Conservation (phyloP, 2,329 filamentous ascomycete species). For the Arthroderma sp. region DNA sequence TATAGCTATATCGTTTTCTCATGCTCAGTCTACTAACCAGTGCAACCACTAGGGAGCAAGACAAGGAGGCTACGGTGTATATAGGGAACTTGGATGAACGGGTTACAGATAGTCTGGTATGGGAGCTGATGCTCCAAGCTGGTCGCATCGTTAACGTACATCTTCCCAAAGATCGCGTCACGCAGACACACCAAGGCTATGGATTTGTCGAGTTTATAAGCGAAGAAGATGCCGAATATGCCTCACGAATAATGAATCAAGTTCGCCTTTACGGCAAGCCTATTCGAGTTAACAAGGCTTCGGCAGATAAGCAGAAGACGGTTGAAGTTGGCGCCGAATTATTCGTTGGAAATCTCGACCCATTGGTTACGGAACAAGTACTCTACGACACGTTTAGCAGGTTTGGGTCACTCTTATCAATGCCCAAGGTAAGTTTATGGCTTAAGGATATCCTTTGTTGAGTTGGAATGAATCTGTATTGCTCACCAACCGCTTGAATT, state of each 20-base stretch:
- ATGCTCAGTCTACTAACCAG: no score
- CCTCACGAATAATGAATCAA: constrained; percentile 91
- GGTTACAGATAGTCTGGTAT: constrained; percentile 76
- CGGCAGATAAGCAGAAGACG: constrained; percentile 85
- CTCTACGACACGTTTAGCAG: constrained; percentile 90
- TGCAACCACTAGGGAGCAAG: constrained; percentile 61
- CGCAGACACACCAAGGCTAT: constrained; percentile 92
- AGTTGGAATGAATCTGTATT: no score
- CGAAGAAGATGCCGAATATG: constrained; percentile 92
- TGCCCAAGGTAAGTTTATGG: constrained; percentile 57
- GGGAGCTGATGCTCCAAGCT: constrained; percentile 97
- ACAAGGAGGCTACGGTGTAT: constrained; percentile 96
- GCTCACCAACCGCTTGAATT: neutral
- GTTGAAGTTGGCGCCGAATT: constrained; percentile 92
- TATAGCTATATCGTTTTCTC: neutral
- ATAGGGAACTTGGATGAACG: constrained; percentile 98
- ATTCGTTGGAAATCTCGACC: constrained; percentile 89
- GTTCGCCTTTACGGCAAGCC: constrained; percentile 87
- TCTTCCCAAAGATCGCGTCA: constrained; percentile 94
- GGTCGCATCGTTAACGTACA: constrained; percentile 97
- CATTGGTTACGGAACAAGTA: constrained; percentile 88
- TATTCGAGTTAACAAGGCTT: constrained; percentile 88
- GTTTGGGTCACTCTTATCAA: constrained; percentile 71
- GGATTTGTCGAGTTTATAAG: constrained; percentile 98
- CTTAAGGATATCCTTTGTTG: neutral